A percentile compares a stretch with the other conserved stretches of the same genome.
Conservation (phyloP, 2,329 filamentous ascomycete genomes). For the Macrophomina phaseolina region DNA sequence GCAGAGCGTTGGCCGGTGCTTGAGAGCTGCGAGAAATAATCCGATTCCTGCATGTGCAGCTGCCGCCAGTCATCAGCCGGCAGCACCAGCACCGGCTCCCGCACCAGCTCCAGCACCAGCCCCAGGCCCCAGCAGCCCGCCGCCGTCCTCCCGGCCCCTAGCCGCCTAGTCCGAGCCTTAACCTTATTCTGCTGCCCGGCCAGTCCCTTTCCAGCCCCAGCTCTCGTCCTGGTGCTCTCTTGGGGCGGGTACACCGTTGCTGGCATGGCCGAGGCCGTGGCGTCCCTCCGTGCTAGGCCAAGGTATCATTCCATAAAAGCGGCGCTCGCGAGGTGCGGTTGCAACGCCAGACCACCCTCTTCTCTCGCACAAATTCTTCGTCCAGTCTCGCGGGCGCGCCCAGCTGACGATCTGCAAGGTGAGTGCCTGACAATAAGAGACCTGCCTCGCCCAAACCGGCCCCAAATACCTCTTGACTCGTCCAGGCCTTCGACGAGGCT, state of each 20-base stretch:
- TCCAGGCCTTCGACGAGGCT: conserved; percentile 27
- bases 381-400: conserved; percentile 30
- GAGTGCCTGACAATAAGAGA: conserved; percentile 27
- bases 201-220: background rate
- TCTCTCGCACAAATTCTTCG: conserved; percentile 32
- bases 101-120: background rate
- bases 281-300: conserved; percentile 37
- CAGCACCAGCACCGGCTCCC: background rate
- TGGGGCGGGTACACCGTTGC: conserved; percentile 6
- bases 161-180: background rate
- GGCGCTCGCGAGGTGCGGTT: conserved; percentile 41
- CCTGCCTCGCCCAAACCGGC: background rate
- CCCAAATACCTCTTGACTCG: conserved; percentile 16
- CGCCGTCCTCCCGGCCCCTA: conserved; percentile 2
- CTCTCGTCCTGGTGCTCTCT: background rate
- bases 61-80: background rate
- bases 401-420: conserved; percentile 37
- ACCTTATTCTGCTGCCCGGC: conserved; percentile 9
- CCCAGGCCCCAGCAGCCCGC: background rate
- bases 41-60: conserved; percentile 24
- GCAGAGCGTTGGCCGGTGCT: conserved; percentile 14
- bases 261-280: conserved; percentile 33
- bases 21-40: conserved; percentile 24
- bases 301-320: conserved; percentile 39
- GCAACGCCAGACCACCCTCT: conserved; percentile 38